Base-by-base conservation (phyloP, 139 green algal genomes). In the Bryopsis sp. region DNA sequence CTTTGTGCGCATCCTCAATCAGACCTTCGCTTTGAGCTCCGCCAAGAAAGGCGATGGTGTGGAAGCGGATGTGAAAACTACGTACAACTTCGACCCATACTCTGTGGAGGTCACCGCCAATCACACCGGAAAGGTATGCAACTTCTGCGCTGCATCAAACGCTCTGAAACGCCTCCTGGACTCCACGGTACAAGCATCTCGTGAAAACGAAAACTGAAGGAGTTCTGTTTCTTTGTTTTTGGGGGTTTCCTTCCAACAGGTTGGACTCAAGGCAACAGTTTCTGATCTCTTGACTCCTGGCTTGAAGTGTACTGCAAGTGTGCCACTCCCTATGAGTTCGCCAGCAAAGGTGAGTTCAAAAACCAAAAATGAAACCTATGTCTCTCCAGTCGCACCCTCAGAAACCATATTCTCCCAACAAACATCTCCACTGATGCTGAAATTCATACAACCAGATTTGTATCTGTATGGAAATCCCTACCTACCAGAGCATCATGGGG, bases 231-330 rank as follows among this genome's bases (percentile, higher is more conserved):
- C 43, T 54, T 11, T 67, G 34, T n/a, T 6, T 63, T 19, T 36
- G 24, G 54, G 8, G 19, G 34, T 67, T 4, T 39, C 39, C 4
- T 67, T n/a, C 39, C 4, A 8, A n/a, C 32, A 67, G 59, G 59
- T 67, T 67, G 34, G 7, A n/a, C n/a, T 67, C 5, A 67, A 67
- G 59, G 29, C 7, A 15, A 39, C 32, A 5, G 19, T 67, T 29
- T 7, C 59, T 43, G 59, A 67, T 47, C 34, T 67, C 7, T 47
- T 67, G n/a, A 47, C 34, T 47, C 59, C 59, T 43, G 59, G 59
- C 32, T 24, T 67, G 29, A 67, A 67, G 33, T 7, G 28, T 24
- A 47, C 59, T 47, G 31, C 32, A 26, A n/a, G 24, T 28, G 32
- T 31, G 15, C n/a, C 59, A n/a, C 5, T 67, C n/a, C 59, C 59